Percentiles rank a stretch among this genome's conserved stretches.
These are phyloP conservation scores for Aspergillus sp. DNA, from an alignment of 2,329 filamentous ascomycete species.

Conservation along the genomic window DNA sequence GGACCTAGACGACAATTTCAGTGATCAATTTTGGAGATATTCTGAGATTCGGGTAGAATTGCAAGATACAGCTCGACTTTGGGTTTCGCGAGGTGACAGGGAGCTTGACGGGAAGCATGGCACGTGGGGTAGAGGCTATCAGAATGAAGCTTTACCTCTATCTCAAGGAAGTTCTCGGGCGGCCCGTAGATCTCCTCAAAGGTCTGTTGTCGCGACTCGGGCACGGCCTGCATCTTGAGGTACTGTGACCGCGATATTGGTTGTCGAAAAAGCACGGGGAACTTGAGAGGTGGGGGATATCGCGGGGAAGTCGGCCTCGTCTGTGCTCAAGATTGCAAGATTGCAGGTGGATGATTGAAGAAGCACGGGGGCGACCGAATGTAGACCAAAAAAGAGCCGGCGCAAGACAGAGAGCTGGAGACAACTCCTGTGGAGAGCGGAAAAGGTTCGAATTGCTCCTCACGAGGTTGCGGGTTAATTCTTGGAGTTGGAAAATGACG, in stretches of 20 bases:
- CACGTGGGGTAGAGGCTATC: conserved; percentile 2
- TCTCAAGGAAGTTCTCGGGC: conserved; percentile 98
- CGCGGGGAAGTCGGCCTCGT: conserved; percentile 10
- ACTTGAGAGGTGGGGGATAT: conserved; percentile 2
- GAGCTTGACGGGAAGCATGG: background rate
- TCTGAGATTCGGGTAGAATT: background rate
- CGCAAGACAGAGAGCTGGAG: conserved; percentile 15
- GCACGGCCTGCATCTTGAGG: conserved; percentile 59
- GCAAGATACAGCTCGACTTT: background rate
- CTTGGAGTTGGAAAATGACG: conserved; percentile 1
- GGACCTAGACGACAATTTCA: conserved; percentile 64
- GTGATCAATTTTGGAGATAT: background rate
- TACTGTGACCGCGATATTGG: background rate
- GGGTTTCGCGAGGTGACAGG: background rate
- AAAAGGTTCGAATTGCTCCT: background rate
- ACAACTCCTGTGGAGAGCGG: background rate
- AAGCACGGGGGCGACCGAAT: background rate
- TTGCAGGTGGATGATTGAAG: background rate
- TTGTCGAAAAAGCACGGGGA: background rate
- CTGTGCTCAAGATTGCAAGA: background rate
- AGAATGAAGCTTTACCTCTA: conserved; percentile 64
- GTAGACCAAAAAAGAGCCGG: background rate
- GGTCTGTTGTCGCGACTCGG: conserved; percentile 78
- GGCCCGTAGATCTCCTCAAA: conserved; percentile 99
- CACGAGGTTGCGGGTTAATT: background rate